These are phyloP conservation scores for Chlorella variabilis DNA, from an alignment of 163 green algal genomes.

Conservation along the genomic window DNA sequence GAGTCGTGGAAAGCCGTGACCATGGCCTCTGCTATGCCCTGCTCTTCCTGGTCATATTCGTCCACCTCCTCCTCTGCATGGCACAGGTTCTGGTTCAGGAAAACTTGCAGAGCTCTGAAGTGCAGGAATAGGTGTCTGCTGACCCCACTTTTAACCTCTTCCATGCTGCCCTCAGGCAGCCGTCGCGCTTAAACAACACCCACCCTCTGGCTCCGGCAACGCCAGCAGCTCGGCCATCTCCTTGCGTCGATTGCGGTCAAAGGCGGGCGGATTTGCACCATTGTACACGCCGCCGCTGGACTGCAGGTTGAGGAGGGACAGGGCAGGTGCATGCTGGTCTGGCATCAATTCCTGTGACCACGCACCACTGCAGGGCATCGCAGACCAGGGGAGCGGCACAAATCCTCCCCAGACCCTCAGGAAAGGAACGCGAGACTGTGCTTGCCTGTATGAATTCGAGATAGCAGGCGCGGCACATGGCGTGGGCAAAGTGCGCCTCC, in stretches of 20 bases:
- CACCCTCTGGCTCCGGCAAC: not conserved
- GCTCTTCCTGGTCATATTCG: constrained; percentile 1
- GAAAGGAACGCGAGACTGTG: no score
- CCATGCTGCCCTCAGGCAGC: no score
- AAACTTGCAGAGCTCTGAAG: no score
- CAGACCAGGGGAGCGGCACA: no score
- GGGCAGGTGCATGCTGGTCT: no score
- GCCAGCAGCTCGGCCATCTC: constrained; percentile 31
- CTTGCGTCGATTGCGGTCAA: not conserved
- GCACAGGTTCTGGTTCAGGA: no score
- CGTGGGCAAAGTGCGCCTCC: constrained; percentile 51
- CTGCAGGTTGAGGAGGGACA: not conserved
- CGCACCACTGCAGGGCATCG: no score
- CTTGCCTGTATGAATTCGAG: constrained; percentile 39
- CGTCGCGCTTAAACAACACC: not conserved
- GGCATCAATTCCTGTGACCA: no score
- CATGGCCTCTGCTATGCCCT: constrained; percentile 31
- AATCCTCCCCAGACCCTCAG: no score
- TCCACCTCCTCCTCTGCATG: constrained; percentile 8
- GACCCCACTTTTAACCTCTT: no score
- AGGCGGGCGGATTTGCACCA: constrained; percentile 54
- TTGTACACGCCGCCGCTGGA: constrained; percentile 33
- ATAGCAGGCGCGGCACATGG: constrained; percentile 61
- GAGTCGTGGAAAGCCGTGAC: constrained; percentile 7
- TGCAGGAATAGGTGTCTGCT: no score